Base-by-base conservation (phyloP, 2,329 filamentous ascomycete species). In the Colletotrichum ledebouriae region DNA sequence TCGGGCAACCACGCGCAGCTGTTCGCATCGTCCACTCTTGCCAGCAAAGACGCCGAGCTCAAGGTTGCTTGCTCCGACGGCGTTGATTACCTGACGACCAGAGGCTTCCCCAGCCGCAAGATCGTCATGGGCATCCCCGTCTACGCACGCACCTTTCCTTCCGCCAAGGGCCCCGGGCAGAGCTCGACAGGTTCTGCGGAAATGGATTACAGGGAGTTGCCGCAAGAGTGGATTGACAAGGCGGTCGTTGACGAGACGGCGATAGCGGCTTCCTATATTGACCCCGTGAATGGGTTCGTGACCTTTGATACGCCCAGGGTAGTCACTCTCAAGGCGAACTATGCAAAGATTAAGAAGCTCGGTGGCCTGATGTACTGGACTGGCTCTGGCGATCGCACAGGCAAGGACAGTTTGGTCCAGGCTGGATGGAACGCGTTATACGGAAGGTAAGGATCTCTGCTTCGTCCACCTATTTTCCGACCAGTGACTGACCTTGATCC, bases 291-390 rank as follows among this genome's bases (percentile, higher is more conserved):
- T 58, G 80, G 89, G 0, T 91, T 91, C 70, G 83, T 90, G 6
- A 89, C 86, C 10, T 90, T 91, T 71, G 90, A 92, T 72, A 88
- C 86, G 37, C 85, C 88, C 5, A 78, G 79, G 25, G 90, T 88
- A 0, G 89, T 92, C 15, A 76, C 79, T 61, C 82, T 85, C 73
- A 92, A 92, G 77, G 89, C 89, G 0, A 80, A 81, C 41, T 91
- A 87, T 73, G 88, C 85, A 53, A 85, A 82, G 53, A 78, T 81
- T 41, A 81, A 83, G 67, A 82, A 82, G 1, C 78, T 92, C 1
- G 89, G 85, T 0, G 90, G 90, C 0, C 71, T 92, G 34, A 92
- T 92, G 75, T 92, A 90, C 78, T 92, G 90, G 90, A 89, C 89
- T 44, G 89, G 89, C 2, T 85, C 85, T 2, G 87, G 85, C 0